phyloP scores from a whole-genome alignment of 2,329 filamentous ascomycete genomes.

The Aurifilum marmelostoma region DNA sequence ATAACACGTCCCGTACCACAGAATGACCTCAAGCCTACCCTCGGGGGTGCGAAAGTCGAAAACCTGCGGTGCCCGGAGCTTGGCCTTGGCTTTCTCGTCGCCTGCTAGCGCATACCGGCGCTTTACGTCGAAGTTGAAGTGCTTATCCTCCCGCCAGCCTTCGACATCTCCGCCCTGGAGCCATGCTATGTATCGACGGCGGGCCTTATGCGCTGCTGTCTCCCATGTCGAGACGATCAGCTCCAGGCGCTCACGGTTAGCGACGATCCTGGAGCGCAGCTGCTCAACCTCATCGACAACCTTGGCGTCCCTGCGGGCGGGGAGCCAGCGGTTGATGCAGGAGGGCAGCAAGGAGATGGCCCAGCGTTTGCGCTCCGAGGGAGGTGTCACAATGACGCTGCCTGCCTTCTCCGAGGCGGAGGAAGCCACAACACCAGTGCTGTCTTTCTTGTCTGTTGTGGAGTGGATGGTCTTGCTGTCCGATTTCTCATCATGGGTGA shows the following conservation, averaged over 20 bases:
- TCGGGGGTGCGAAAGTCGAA: conserved; percentile 18
- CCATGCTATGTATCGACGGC: conserved; percentile 2
- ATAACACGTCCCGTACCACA: neutral
- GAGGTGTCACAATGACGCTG: neutral
- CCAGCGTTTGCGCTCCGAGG: neutral
- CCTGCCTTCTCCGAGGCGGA: neutral
- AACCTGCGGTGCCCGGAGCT: neutral
- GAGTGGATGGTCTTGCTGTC: neutral
- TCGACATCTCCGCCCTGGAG: neutral
- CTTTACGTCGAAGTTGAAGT: neutral
- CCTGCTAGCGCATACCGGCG: neutral
- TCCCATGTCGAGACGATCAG: neutral
- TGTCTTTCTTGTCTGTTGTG: neutral
- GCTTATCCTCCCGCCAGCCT: neutral
- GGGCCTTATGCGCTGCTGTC: neutral
- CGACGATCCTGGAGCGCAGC: neutral
- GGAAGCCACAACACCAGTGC: neutral
- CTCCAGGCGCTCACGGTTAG: too few relatives aligned
- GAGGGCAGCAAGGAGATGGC: neutral
- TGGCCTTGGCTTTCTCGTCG: too few relatives aligned
- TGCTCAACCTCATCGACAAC: neutral
- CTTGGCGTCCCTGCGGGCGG: neutral
- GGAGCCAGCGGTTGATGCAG: neutral
- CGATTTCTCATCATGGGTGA: neutral
- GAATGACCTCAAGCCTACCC: conserved; percentile 8